Evolutionary conservation across 129 eudicot genomes (phyloP).

Genomic region (Chrysanthemum seticuspe): DNA sequence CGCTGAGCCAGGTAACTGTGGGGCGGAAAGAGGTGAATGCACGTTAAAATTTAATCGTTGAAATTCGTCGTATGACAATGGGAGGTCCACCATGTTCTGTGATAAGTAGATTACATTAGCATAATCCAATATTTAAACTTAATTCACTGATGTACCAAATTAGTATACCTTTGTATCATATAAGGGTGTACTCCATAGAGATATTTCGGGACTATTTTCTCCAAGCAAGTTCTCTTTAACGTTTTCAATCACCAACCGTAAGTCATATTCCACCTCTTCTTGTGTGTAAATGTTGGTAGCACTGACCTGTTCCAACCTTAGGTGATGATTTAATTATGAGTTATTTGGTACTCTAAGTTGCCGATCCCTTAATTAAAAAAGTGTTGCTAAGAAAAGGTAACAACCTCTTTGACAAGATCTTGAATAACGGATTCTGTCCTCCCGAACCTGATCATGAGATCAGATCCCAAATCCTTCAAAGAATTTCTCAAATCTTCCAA

Average conservation of each 20-base stretch:
- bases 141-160: background rate
- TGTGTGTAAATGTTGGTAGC: slow-evolving; percentile 66
- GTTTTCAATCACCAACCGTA: slow-evolving; percentile 47
- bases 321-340: slow-evolving; percentile 45
- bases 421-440: slow-evolving; percentile 59
- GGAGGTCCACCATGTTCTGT: slow-evolving; percentile 56
- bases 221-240: slow-evolving; percentile 43
- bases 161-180: slow-evolving; percentile 64
- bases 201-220: slow-evolving; percentile 45
- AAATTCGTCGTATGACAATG: slow-evolving; percentile 57
- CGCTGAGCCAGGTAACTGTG: slow-evolving; percentile 37
- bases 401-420: slow-evolving; percentile 82
- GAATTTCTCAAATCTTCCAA: slow-evolving; percentile 71
- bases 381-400: slow-evolving; percentile 39
- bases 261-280: slow-evolving; percentile 82
- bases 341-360: slow-evolving; percentile 28
- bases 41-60: slow-evolving; percentile 45
- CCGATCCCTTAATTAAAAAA: slow-evolving; percentile 20
- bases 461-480: slow-evolving; percentile 70
- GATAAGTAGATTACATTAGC: slow-evolving; percentile 24
- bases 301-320: slow-evolving; percentile 69
- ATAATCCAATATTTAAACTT: slow-evolving; percentile 17
- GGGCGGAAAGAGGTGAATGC: slow-evolving; percentile 48
- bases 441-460: slow-evolving; percentile 88
- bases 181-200: slow-evolving; percentile 55